These are phyloP conservation scores for Stellera chamaejasme DNA, from an alignment of 345 rosid species.

Conservation along the genomic window DNA sequence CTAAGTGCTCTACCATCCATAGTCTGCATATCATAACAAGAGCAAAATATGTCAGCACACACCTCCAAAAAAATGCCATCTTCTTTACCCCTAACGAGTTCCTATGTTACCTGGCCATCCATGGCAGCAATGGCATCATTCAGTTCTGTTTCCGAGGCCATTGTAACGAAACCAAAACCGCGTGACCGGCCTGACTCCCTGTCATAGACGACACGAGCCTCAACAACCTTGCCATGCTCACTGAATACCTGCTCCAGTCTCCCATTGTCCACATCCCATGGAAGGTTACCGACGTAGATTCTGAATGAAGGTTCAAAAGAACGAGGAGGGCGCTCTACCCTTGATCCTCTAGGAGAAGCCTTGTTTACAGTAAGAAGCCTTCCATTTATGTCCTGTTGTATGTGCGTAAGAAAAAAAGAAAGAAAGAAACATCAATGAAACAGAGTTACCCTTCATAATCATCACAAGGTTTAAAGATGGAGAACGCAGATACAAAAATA, in stretches of 20 bases:
- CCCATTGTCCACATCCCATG: slow-evolving; percentile 65
- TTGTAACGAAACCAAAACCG: slow-evolving; percentile 80
- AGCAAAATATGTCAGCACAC: too few relatives aligned
- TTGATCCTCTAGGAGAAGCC: slow-evolving; percentile 71
- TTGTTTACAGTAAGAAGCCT: slow-evolving; percentile 65
- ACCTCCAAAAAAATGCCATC: too few relatives aligned
- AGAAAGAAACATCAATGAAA: not conserved
- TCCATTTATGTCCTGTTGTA: slow-evolving; percentile 54
- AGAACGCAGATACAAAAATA: not conserved
- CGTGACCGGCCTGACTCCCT: slow-evolving; percentile 85
- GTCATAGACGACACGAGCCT: slow-evolving; percentile 67
- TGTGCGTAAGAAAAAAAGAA: not conserved
- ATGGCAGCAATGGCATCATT: slow-evolving; percentile 79
- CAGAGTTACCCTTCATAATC: not conserved
- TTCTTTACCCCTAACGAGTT: not conserved
- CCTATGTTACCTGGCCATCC: slow-evolving; percentile 62
- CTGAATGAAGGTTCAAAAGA: slow-evolving; percentile 34
- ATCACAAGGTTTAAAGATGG: not conserved
- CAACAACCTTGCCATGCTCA: slow-evolving; percentile 71
- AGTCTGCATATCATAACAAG: slow-evolving; percentile 31
- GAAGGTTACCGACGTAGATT: slow-evolving; percentile 72
- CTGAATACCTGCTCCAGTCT: slow-evolving; percentile 73
- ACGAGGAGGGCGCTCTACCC: slow-evolving; percentile 51
- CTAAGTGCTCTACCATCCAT: slow-evolving; percentile 80
- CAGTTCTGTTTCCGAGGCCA: slow-evolving; percentile 59